These are phyloP conservation scores for Botrytis cinerea DNA, from an alignment of 2,329 filamentous ascomycete genomes.

Conservation along the genomic window DNA sequence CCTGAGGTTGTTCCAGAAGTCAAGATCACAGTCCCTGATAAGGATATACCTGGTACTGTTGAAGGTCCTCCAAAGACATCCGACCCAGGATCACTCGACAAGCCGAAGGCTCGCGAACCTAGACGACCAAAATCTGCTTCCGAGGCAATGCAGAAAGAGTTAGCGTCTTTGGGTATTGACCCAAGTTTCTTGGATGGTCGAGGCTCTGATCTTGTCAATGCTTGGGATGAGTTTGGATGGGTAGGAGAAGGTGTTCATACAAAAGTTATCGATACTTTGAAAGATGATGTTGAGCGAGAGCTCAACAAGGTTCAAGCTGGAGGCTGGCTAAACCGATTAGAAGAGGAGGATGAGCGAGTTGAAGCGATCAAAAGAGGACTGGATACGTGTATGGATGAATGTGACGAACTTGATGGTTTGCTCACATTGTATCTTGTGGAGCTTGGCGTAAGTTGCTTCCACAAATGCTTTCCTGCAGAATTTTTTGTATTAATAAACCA, in stretches of 20 bases:
- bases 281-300: conserved; percentile 81
- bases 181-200: conserved; percentile 72
- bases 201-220: conserved; percentile 77
- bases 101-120: conserved; percentile 37
- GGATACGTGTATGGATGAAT: conserved; percentile 88
- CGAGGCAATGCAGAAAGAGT: conserved; percentile 41
- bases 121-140: conserved; percentile 39
- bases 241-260: conserved; percentile 73
- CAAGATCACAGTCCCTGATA: conserved; percentile 55
- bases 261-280: conserved; percentile 76
- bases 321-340: conserved; percentile 81
- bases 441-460: conserved; percentile 69
- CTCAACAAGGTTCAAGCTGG: conserved; percentile 89
- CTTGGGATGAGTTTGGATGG: conserved; percentile 88
- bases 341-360: conserved; percentile 88
- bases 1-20: conserved; percentile 55
- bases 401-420: conserved; percentile 92
- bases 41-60: conserved; percentile 46
- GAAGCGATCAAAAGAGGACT: conserved; percentile 83
- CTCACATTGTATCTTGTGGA: conserved; percentile 94
- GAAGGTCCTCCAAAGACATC: conserved; percentile 44
- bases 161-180: conserved; percentile 67
- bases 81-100: conserved; percentile 41
- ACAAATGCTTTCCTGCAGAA: conserved; percentile 49
- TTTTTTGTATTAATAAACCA: conserved; percentile 32